These are phyloP conservation scores for Apiospora sp. DNA, from an alignment of 2,329 filamentous ascomycete genomes.

Conservation along the genomic window DNA sequence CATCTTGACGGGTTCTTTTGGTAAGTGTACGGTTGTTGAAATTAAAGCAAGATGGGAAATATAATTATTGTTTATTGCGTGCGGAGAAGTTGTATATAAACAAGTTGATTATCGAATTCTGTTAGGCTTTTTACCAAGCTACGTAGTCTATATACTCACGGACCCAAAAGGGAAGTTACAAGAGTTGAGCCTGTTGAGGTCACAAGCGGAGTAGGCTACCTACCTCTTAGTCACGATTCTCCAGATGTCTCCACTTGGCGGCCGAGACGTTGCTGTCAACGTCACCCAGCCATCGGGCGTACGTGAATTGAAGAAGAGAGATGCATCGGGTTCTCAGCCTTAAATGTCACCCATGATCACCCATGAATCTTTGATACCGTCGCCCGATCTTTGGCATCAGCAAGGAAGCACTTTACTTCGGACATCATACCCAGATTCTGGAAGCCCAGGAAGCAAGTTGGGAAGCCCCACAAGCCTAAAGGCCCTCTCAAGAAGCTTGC, in stretches of 20 bases:
- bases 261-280: conserved; percentile 3
- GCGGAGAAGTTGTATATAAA: conserved; percentile 4
- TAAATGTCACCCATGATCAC: not conserved
- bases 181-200: not conserved
- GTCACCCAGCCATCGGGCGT: conserved; percentile 4
- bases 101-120: not conserved
- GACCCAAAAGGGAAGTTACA: conserved; percentile 19
- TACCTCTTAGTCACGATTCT: conserved; percentile 17
- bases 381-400: not conserved
- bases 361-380: not conserved
- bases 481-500: not conserved
- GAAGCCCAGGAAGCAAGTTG: not conserved
- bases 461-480: not conserved
- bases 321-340: not conserved
- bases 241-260: conserved; percentile 16
- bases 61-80: not conserved
- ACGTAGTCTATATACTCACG: not conserved
- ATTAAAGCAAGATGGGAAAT: too few species aligned
- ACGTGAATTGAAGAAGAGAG: not conserved
- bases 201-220: conserved; percentile 10
- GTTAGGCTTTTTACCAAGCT: not conserved
- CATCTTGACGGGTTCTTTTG: not conserved
- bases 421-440: not conserved
- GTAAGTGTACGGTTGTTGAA: not conserved
- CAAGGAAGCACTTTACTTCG: not conserved